A percentile compares a stretch with the other conserved stretches of the same genome.
Evolutionary conservation across 768 basidiomycete species (phyloP).

Genomic region (Harrya chromipes): DNA sequence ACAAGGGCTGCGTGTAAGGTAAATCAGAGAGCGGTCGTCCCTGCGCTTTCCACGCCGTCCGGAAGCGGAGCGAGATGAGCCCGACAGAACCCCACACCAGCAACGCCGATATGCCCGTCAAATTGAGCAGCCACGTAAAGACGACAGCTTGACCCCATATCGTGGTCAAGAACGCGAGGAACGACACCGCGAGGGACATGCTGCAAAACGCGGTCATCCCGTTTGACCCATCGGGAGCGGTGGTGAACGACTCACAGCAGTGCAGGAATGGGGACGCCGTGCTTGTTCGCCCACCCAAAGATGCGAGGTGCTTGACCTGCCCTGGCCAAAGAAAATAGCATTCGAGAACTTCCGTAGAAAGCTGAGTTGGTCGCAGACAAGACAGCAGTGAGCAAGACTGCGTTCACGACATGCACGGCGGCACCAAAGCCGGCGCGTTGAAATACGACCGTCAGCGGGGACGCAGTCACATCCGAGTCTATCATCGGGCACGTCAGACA

Average conservation of each 20-base stretch:
- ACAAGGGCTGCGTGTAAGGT: slow-evolving; percentile 56
- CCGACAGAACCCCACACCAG: slow-evolving; percentile 66
- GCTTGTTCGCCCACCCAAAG: slow-evolving; percentile 62
- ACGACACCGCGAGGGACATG: slow-evolving; percentile 45
- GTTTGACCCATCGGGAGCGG: slow-evolving; percentile 7
- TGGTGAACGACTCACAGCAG: slow-evolving; percentile 40
- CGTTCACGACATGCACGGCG: slow-evolving; percentile 61
- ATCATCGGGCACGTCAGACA: background rate
- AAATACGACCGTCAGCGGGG: slow-evolving; percentile 64
- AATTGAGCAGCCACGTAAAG: slow-evolving; percentile 58
- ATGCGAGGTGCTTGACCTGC: slow-evolving; percentile 61
- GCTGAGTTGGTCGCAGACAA: slow-evolving; percentile 63
- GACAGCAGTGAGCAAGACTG: slow-evolving; percentile 63
- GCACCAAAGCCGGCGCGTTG: slow-evolving; percentile 60
- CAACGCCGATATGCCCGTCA: slow-evolving; percentile 64
- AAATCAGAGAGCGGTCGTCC: slow-evolving; percentile 50
- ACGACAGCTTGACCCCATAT: slow-evolving; percentile 56
- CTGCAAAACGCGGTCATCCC: slow-evolving; percentile 23
- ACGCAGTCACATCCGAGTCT: slow-evolving; percentile 52
- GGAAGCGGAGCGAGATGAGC: slow-evolving; percentile 57
- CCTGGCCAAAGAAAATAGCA: slow-evolving; percentile 59
- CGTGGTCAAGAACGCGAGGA: slow-evolving; percentile 52
- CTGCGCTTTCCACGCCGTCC: slow-evolving; percentile 54
- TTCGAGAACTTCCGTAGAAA: slow-evolving; percentile 64
- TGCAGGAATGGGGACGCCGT: slow-evolving; percentile 60